Percentiles rank a stretch among this genome's conserved stretches.
These are phyloP conservation scores for Metschnikowia matae DNA, from an alignment of 805 yeast genomes.

Conservation along the genomic window DNA sequence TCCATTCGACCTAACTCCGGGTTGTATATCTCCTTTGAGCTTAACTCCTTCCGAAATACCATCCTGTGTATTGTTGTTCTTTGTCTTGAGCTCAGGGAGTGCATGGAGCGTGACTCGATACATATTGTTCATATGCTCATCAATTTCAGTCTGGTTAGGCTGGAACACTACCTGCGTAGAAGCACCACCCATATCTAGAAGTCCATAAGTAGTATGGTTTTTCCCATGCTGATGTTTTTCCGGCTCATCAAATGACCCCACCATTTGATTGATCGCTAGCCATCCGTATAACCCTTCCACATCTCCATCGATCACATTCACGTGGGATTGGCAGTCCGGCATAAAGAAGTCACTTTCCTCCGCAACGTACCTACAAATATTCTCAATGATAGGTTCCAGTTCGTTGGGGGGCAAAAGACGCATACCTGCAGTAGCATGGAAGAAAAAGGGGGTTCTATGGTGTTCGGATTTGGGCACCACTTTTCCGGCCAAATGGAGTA, in stretches of 20 bases:
- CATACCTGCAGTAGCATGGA: conserved; percentile 72
- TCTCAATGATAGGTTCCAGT: conserved; percentile 43
- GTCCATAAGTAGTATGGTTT: conserved; percentile 48
- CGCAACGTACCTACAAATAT: conserved; percentile 48
- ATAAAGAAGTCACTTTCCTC: conserved; percentile 47
- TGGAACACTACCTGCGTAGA: conserved; percentile 62
- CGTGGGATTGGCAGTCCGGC: conserved; percentile 59
- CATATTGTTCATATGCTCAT: conserved; percentile 44
- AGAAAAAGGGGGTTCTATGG: conserved; percentile 58
- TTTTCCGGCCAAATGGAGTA: conserved; percentile 46
- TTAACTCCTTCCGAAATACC: background rate
- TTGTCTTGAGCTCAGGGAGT: conserved; percentile 21
- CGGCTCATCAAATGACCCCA: conserved; percentile 42
- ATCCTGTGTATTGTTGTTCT: no score
- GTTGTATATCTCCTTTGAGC: no score
- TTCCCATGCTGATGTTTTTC: conserved; percentile 39
- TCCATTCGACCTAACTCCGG: no score
- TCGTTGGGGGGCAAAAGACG: conserved; percentile 51
- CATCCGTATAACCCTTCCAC: conserved; percentile 65
- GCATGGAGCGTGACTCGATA: conserved; percentile 43
- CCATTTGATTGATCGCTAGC: conserved; percentile 57
- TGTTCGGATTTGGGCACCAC: conserved; percentile 60
- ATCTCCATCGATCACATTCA: conserved; percentile 60
- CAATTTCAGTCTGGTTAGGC: conserved; percentile 46
- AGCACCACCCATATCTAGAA: conserved; percentile 63